Evolutionary conservation across 176 grass and related monocot species (phyloP).

Genomic region (Microstegium vimineum): DNA sequence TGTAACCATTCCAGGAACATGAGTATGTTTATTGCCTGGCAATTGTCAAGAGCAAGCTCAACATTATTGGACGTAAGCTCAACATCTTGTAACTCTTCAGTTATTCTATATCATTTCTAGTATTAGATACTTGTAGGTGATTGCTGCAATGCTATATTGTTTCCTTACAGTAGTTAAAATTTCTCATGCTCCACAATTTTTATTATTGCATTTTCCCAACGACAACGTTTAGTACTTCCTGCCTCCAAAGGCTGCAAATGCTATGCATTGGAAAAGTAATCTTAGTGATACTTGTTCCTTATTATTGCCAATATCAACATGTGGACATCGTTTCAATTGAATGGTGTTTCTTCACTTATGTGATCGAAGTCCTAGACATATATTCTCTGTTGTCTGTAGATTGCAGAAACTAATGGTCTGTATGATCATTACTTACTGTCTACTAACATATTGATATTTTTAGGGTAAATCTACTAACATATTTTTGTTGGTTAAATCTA

Average conservation of each 20-base stretch:
- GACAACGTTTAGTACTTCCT: neutral
- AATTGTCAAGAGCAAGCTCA: conserved; percentile 61
- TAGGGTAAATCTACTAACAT: neutral
- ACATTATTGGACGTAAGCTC: conserved; percentile 91
- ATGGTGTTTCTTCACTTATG: neutral
- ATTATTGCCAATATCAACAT: neutral
- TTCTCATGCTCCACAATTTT: neutral
- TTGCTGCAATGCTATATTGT: neutral
- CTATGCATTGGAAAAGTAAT: neutral
- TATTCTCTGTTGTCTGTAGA: neutral
- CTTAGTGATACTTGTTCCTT: neutral
- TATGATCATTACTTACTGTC: neutral
- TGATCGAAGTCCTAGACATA: neutral
- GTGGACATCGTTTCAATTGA: neutral
- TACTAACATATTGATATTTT: neutral
- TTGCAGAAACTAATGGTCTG: neutral
- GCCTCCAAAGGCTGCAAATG: neutral
- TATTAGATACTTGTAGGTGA: neutral
- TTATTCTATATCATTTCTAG: neutral
- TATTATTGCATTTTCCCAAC: neutral
- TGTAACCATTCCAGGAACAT: conserved; percentile 46
- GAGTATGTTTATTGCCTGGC: conserved; percentile 76
- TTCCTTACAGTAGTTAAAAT: neutral
- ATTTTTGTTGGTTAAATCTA: neutral
- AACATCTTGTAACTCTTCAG: neutral